Evolutionary conservation across 208 protist species (phyloP), one percentile per base, ranked within the genome.

Genomic region (Trypanosoma vivax): DNA sequence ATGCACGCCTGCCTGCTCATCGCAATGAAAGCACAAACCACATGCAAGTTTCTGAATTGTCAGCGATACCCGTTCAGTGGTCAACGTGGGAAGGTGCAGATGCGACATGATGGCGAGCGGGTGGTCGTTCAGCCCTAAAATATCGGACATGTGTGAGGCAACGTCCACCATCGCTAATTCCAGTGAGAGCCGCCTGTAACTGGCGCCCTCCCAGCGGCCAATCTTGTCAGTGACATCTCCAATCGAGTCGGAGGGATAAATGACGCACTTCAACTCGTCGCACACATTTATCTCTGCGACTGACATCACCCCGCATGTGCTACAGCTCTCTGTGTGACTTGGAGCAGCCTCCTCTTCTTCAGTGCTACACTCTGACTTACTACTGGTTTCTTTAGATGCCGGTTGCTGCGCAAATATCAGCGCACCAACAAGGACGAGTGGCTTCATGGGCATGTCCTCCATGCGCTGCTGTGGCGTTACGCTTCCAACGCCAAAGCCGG

Each of bases 371-470:
- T 29, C 30, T 18, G 14, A 33, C 27, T 10, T 13, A 45, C 10
- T 24, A 28, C 35, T 29, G 0, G 28, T 25, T 9, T 46, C 50
- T n/a, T n/a, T n/a, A 28, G 19, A 33, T 21, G 43, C 40, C 28
- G 25, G 2, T 19, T 45, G 42, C 6, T 71, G 50, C 46, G 75
- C 76, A 47, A 92, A 87, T 37, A 92, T 56, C 25, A 92, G 71
- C 7, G 73, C 85, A 4, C 85, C 85, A 59, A 92, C 67, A 21
- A 92, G 55, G 23, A 92, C 85, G 39, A 92, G 69, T 16, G 85
- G 85, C 54, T 92, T 92, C 81, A 92, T 83, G 14, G 66, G 43
- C 80, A 92, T 89, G 45, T 87, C 81, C 42, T 92, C 85, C 23
- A 92, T 76, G n/a, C 73, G 66, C 70, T 89, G 77, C 21, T 77